phyloP scores from a whole-genome alignment of 768 basidiomycete species.

The Pulveroboletus sp. region DNA sequence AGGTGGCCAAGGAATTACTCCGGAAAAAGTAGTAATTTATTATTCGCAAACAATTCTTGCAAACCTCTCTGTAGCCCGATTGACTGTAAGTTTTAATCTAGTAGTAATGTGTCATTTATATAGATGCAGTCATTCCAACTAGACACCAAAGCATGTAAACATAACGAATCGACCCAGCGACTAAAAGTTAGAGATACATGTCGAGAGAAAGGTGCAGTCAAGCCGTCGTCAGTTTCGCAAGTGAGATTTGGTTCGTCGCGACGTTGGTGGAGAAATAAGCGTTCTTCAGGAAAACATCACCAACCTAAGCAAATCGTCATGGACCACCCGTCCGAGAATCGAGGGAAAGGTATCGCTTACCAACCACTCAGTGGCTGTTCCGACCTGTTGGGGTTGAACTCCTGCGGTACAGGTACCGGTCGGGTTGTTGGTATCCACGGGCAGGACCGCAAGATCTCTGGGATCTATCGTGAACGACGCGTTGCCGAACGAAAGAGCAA shows the following conservation, averaged over 20 bases:
- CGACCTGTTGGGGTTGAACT: conserved; percentile 60
- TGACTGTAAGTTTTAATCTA: too few relatives aligned
- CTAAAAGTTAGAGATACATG: background rate
- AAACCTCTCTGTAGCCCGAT: too few relatives aligned
- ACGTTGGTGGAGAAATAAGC: conserved; percentile 68
- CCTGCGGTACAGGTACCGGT: conserved; percentile 67
- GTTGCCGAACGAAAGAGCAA: conserved; percentile 60
- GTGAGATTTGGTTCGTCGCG: conserved; percentile 50
- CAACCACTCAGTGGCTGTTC: conserved; percentile 61
- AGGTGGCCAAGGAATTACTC: conserved; percentile 64
- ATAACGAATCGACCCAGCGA: conserved; percentile 10
- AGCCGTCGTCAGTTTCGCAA: conserved; percentile 48
- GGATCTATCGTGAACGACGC: conserved; percentile 59
- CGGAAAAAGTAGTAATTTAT: conserved; percentile 42
- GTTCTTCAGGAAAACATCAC: conserved; percentile 77
- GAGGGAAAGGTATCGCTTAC: conserved; percentile 37
- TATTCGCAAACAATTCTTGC: background rate
- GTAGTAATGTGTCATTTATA: conserved; percentile 1
- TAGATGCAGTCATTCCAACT: background rate
- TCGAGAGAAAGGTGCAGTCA: conserved; percentile 1
- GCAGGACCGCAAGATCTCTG: conserved; percentile 57
- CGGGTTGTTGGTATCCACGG: conserved; percentile 47
- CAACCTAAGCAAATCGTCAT: conserved; percentile 34
- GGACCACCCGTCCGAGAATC: background rate
- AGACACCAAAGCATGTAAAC: background rate